phyloP scores from a whole-genome alignment of 2,329 filamentous ascomycete genomes.

The Cladophialophora exuberans region DNA sequence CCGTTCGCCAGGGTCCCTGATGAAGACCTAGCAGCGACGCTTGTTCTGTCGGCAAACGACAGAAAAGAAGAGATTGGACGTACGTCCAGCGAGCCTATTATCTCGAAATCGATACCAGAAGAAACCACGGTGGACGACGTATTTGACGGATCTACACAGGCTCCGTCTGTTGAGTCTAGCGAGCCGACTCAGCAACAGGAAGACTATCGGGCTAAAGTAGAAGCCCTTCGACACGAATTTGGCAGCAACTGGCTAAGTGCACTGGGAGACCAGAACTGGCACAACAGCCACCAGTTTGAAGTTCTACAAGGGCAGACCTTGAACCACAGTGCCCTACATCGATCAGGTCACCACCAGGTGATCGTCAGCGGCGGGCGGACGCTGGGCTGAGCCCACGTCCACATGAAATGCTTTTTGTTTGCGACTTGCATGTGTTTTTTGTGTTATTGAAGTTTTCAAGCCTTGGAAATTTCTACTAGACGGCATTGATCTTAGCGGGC shows the following conservation, averaged over 20 bases:
- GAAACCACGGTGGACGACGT: constrained; percentile 14
- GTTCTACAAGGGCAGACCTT: constrained; percentile 27
- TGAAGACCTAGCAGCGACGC: constrained; percentile 24
- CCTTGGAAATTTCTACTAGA: constrained; percentile 16
- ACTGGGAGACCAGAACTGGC: constrained; percentile 74
- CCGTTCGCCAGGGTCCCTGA: constrained; percentile 18
- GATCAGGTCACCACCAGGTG: constrained; percentile 43
- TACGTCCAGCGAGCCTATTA: constrained; percentile 34
- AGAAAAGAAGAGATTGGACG: constrained; percentile 23
- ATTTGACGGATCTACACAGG: constrained; percentile 18
- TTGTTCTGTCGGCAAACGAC: constrained; percentile 11
- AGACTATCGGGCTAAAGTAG: constrained; percentile 87
- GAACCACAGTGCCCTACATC: constrained; percentile 33
- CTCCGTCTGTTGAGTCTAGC: constrained; percentile 12
- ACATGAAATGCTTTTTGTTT: not conserved
- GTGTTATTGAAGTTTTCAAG: no score
- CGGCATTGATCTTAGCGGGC: constrained; percentile 9
- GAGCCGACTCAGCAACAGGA: constrained; percentile 43
- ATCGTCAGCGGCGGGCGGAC: constrained; percentile 47
- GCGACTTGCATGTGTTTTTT: not conserved
- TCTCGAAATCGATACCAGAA: constrained; percentile 61
- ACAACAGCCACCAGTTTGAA: constrained; percentile 35
- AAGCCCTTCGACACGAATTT: constrained; percentile 80
- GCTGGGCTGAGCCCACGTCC: constrained; percentile 34
- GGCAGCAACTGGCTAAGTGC: constrained; percentile 86